Percentiles rank a stretch among this genome's conserved stretches.
These are phyloP conservation scores for Trichomonas vaginalis DNA, from an alignment of 208 protist genomes.

Conservation along the genomic window DNA sequence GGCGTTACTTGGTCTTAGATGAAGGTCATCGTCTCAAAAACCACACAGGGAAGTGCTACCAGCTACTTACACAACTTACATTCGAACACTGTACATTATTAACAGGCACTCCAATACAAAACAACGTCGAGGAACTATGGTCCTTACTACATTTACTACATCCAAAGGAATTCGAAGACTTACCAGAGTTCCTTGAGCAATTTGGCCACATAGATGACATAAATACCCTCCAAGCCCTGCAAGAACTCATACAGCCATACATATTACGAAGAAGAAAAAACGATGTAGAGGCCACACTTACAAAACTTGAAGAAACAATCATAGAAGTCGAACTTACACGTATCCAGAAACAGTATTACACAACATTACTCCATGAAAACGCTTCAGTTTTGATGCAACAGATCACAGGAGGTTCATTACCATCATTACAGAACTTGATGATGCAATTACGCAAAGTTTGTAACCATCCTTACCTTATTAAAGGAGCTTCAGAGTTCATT, in stretches of 20 bases:
- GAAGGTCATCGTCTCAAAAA: constrained; percentile 47
- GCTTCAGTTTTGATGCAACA: background rate
- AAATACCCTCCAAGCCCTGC: background rate
- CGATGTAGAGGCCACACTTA: constrained; percentile 25
- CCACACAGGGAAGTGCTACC: constrained; percentile 49
- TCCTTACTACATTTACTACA: constrained; percentile 58
- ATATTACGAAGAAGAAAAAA: constrained; percentile 9
- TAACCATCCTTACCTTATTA: constrained; percentile 81
- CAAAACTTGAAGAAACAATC: constrained; percentile 30
- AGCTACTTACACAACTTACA: constrained; percentile 70
- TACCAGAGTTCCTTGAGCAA: constrained; percentile 46
- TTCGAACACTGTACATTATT: constrained; percentile 59
- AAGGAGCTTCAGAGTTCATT: constrained; percentile 57
- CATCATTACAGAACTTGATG: constrained; percentile 30
- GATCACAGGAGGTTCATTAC: background rate
- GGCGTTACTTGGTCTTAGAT: constrained; percentile 53
- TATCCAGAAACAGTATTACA: constrained; percentile 21
- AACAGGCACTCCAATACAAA: constrained; percentile 53
- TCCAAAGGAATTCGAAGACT: constrained; percentile 46
- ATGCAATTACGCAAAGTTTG: constrained; percentile 55
- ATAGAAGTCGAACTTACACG: constrained; percentile 28
- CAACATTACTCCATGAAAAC: constrained; percentile 3
- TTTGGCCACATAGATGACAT: constrained; percentile 46
- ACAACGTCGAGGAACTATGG: constrained; percentile 53
- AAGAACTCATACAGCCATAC: background rate